Evolutionary conservation across 2,329 filamentous ascomycete species (phyloP).

Genomic region (Didymella pomorum): DNA sequence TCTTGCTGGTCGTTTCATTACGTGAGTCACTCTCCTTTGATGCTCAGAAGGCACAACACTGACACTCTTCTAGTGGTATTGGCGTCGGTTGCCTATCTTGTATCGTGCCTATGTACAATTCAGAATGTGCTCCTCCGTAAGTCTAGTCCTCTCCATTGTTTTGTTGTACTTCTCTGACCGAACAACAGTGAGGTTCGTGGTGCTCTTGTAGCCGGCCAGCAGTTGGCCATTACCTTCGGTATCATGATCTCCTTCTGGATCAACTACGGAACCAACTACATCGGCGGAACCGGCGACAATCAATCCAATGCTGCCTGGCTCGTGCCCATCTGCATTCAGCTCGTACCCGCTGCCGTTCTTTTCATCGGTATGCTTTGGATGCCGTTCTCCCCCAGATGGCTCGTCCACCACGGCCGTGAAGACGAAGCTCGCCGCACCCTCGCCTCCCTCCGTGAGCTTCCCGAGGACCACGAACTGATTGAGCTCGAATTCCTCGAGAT

Average conservation of each 20-base stretch:
- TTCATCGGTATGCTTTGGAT: slow-evolving; percentile 78
- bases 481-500: slow-evolving; percentile 84
- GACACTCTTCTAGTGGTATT: slow-evolving; percentile 55
- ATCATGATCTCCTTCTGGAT: slow-evolving; percentile 47
- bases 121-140: slow-evolving; percentile 59
- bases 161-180: slow-evolving; percentile 49
- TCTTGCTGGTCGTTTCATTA: slow-evolving; percentile 75
- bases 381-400: slow-evolving; percentile 80
- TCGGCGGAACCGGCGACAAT: slow-evolving; percentile 63
- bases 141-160: not conserved
- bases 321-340: slow-evolving; percentile 74
- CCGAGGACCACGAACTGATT: slow-evolving; percentile 71
- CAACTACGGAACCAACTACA: slow-evolving; percentile 53
- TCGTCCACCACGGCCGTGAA: slow-evolving; percentile 74
- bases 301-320: slow-evolving; percentile 76
- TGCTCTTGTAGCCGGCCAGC: slow-evolving; percentile 70
- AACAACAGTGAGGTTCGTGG: slow-evolving; percentile 66
- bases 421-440: slow-evolving; percentile 71
- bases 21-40: slow-evolving; percentile 44
- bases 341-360: slow-evolving; percentile 71
- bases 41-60: slow-evolving; percentile 31
- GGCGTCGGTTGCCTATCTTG: slow-evolving; percentile 73
- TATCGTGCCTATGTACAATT: slow-evolving; percentile 66
- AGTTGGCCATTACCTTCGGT: slow-evolving; percentile 66
- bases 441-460: slow-evolving; percentile 68